Evolutionary conservation across 208 protist genomes (phyloP), one percentile per base, ranked within the genome.

Genomic region (Phytomonas francai): DNA sequence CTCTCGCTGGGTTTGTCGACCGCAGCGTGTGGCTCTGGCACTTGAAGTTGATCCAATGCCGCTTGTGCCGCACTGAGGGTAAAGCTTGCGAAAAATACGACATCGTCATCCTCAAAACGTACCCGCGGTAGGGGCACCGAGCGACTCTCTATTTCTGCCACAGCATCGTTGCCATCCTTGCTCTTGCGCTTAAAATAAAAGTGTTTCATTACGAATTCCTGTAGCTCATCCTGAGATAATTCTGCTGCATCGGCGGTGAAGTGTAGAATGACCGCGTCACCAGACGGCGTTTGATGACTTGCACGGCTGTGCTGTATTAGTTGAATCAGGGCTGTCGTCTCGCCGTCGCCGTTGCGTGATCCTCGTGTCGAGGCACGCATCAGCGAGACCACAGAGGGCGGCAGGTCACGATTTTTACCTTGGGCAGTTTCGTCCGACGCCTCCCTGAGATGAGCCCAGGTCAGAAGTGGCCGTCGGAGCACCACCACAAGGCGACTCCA

Each of bases 1-100:
- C 81, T 89, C 68, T 88, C 87, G 64, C 86, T 92, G 9, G 74
- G 67, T 19, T 79, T 45, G 31, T 81, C 83, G 33, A 78, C 70
- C 42, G 74, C 61, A 5, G 25, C 31, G 33, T 25, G 16, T 32
- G 12, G 12, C 30, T 39, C 34, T 4, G 34, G 34, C 34, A 39
- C 34, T 11, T 39, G 34, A 39, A 39, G 34, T 25, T n/a, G 6
- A 25, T n/a, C 60, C 12, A 45, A 9, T 27, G 61, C 70, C 9
- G 70, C 22, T 59, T 54, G n/a, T 45, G 78, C 63, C 32, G 59
- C 51, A 33, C 63, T 60, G 28, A 91, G 4, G 3, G 78, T 78
- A 66, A 85, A 91, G 51, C 74, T 76, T 9, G 76, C 85, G 28
- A 80, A 68, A 12, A 91, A 72, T n/a, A 84, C 57, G 4, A 91